phyloP scores from a whole-genome alignment of 2,329 filamentous ascomycete species.

The Neonectria punicea region DNA sequence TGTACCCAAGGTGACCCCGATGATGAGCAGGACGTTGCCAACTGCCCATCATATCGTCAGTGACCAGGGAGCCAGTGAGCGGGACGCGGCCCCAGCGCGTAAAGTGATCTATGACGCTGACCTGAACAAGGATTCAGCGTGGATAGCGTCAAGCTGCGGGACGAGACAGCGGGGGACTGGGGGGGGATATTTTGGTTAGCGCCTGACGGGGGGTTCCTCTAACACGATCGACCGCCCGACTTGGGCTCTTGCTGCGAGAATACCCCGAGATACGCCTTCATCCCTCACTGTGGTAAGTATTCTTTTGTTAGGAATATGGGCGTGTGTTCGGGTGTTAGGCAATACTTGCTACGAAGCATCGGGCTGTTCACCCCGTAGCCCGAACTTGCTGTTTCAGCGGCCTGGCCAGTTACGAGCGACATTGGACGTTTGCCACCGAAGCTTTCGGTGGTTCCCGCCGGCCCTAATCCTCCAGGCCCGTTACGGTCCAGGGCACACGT shows the following conservation, averaged over 20 bases:
- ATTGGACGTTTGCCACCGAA: not conserved
- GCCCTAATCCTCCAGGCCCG: not conserved
- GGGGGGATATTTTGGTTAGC: constrained; percentile 15
- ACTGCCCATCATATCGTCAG: not conserved
- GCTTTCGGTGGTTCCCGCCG: not conserved
- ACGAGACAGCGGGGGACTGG: constrained; percentile 18
- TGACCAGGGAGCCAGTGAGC: constrained; percentile 1
- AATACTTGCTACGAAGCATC: not conserved
- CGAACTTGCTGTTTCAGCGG: not conserved
- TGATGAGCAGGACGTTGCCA: not conserved
- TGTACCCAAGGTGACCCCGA: not conserved
- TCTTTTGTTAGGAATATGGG: not conserved
- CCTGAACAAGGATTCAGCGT: constrained; percentile 21
- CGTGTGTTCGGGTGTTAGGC: not conserved
- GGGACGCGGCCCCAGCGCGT: constrained; percentile 21
- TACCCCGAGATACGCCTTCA: no score
- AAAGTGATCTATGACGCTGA: constrained; percentile 31
- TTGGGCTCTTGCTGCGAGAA: not conserved
- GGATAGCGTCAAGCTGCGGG: constrained; percentile 10
- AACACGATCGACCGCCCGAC: not conserved
- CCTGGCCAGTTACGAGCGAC: not conserved
- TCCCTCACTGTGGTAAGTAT: not conserved
- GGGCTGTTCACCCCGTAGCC: not conserved
- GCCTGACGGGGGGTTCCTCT: constrained; percentile 16
- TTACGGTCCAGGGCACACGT: not conserved